Conservation (phyloP, 2,329 filamentous ascomycete genomes). For the Colletotrichum godetiae region DNA sequence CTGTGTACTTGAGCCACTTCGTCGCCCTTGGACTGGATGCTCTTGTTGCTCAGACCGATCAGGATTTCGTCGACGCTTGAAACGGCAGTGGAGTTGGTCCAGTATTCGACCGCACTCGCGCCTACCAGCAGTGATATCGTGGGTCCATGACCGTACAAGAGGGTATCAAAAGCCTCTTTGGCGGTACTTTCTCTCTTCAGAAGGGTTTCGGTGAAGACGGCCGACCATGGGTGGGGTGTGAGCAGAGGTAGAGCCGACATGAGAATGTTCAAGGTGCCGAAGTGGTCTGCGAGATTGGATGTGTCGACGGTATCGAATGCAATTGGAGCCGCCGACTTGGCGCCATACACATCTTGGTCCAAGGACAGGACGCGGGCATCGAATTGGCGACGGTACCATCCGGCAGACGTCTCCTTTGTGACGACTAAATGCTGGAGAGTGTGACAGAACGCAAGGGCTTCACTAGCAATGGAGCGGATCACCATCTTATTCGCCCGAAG, state of each 20-base stretch:
- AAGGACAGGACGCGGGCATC: constrained; percentile 53
- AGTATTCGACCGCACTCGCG: constrained; percentile 60
- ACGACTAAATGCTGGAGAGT: constrained; percentile 56
- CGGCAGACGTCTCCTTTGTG: constrained; percentile 45
- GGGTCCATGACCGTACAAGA: constrained; percentile 59
- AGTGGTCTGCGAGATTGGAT: constrained; percentile 54
- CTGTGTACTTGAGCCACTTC: constrained; percentile 39
- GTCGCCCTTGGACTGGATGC: neutral
- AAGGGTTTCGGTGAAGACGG: constrained; percentile 52
- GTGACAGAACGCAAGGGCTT: constrained; percentile 64
- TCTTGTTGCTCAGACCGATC: constrained; percentile 36
- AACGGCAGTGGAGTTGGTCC: constrained; percentile 57
- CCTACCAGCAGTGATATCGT: constrained; percentile 63
- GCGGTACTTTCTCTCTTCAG: constrained; percentile 39
- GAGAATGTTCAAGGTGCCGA: constrained; percentile 51
- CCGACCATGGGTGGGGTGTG: constrained; percentile 53
- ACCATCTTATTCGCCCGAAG: constrained; percentile 47
- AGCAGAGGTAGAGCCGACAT: constrained; percentile 61
- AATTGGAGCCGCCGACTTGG: constrained; percentile 46
- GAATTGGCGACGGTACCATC: constrained; percentile 55
- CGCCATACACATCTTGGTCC: constrained; percentile 54
- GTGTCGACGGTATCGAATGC: constrained; percentile 69
- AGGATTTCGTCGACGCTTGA: constrained; percentile 54
- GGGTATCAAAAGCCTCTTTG: constrained; percentile 47
- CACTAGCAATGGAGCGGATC: constrained; percentile 59